A percentile compares a stretch with the other conserved stretches of the same genome.
Conservation (phyloP, 768 basidiomycete species). For the Cubamyces lactineus region DNA sequence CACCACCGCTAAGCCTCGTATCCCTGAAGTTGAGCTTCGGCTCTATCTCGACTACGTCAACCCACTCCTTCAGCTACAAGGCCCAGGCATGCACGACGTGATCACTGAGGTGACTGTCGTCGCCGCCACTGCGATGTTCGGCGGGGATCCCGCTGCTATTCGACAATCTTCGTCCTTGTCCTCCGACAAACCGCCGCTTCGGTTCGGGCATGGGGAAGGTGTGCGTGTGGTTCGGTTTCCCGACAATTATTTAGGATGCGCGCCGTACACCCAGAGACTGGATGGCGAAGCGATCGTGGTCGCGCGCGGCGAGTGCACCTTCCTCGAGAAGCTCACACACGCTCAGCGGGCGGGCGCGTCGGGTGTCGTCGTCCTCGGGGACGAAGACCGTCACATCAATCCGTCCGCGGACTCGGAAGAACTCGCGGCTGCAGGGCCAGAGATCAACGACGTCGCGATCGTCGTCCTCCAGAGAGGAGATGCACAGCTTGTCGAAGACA, state of each 20-base stretch:
- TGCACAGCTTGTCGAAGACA: conserved; percentile 55
- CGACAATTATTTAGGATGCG: conserved; percentile 63
- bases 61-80: conserved; percentile 44
- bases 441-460: conserved; percentile 57
- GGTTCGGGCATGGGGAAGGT: conserved; percentile 55
- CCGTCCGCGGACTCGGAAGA: conserved; percentile 67
- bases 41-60: conserved; percentile 60
- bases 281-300: conserved; percentile 63
- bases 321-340: conserved; percentile 76
- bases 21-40: conserved; percentile 57
- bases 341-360: conserved; percentile 74
- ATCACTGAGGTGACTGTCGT: conserved; percentile 52
- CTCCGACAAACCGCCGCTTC: conserved; percentile 35
- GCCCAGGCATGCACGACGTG: conserved; percentile 41
- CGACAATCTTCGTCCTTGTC: conserved; percentile 18
- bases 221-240: conserved; percentile 56
- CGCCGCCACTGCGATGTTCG: conserved; percentile 73
- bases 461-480: conserved; percentile 58
- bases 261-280: conserved; percentile 49
- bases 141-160: conserved; percentile 54
- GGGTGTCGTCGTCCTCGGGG: conserved; percentile 77
- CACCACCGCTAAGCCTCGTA: conserved; percentile 27
- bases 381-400: conserved; percentile 61
- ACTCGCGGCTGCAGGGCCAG: conserved; percentile 54
- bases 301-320: conserved; percentile 83